A percentile compares a stretch with the other conserved stretches of the same genome.
Evolutionary conservation across 2,329 filamentous ascomycete species (phyloP).

Genomic region (Aspergillaceae sp.): DNA sequence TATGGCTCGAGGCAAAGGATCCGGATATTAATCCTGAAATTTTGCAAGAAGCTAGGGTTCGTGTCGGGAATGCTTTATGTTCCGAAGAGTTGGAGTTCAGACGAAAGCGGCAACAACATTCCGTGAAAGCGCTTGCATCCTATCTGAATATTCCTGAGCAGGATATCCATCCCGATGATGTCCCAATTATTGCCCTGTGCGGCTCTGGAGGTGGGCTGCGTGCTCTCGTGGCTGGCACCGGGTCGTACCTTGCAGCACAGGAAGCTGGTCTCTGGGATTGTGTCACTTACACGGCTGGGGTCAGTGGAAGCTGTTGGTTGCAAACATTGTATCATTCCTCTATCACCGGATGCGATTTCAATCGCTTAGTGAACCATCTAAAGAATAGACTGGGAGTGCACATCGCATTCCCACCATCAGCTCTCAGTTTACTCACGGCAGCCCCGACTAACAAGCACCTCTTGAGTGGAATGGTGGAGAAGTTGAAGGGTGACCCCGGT

Average conservation of each 20-base stretch:
- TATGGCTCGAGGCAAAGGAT: constrained; percentile 87
- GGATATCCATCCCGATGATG: constrained; percentile 84
- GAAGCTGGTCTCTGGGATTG: constrained; percentile 90
- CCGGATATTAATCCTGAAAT: constrained; percentile 81
- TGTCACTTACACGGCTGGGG: constrained; percentile 86
- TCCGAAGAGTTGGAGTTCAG: constrained; percentile 72
- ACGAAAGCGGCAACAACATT: constrained; percentile 57
- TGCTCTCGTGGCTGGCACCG: constrained; percentile 81
- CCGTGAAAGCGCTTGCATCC: constrained; percentile 64
- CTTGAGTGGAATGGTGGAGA: constrained; percentile 80
- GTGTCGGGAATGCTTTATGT: constrained; percentile 73
- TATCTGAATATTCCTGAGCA: constrained; percentile 72
- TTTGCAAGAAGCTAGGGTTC: constrained; percentile 66
- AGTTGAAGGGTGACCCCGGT: constrained; percentile 70
- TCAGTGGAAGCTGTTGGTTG: constrained; percentile 94
- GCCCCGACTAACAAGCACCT: constrained; percentile 91
- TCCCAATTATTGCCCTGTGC: constrained; percentile 87
- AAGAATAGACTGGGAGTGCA: constrained; percentile 79
- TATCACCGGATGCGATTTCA: constrained; percentile 59
- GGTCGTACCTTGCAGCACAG: constrained; percentile 73
- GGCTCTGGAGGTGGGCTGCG: constrained; percentile 86
- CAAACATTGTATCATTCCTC: constrained; percentile 81
- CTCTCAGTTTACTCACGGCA: constrained; percentile 70
- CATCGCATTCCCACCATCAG: constrained; percentile 83
- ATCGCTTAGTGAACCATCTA: constrained; percentile 68